These are phyloP conservation scores for Kwoniella shandongensis DNA, from an alignment of 768 basidiomycete genomes.

Conservation along the genomic window DNA sequence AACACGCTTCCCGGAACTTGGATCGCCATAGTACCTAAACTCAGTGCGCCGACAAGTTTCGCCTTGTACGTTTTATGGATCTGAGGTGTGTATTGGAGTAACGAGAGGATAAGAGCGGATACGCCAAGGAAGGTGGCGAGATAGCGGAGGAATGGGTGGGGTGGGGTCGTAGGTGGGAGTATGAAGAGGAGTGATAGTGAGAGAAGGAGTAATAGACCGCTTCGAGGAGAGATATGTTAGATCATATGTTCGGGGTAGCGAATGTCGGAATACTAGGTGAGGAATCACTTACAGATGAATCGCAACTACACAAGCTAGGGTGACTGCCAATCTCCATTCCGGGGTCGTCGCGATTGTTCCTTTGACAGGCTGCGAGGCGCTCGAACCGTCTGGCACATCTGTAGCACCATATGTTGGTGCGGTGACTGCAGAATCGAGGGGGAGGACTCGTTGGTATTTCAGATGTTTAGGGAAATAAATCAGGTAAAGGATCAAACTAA, in stretches of 20 bases:
- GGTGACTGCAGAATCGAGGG: slow-evolving; percentile 14
- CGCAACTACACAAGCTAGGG: slow-evolving; percentile 68
- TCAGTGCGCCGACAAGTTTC: slow-evolving; percentile 85
- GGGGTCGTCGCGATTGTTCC: slow-evolving; percentile 58
- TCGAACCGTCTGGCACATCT: not conserved
- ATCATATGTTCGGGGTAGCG: no score
- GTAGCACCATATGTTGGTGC: slow-evolving; percentile 17
- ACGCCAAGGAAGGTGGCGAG: slow-evolving; percentile 91
- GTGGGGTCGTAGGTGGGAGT: slow-evolving; percentile 40
- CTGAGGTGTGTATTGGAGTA: slow-evolving; percentile 85
- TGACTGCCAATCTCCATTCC: slow-evolving; percentile 76
- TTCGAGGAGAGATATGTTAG: not conserved
- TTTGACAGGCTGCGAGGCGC: not conserved
- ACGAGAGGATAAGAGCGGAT: slow-evolving; percentile 71
- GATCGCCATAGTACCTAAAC: slow-evolving; percentile 93
- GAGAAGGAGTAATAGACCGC: slow-evolving; percentile 54
- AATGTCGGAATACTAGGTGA: not conserved
- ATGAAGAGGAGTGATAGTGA: slow-evolving; percentile 66
- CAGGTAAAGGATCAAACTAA: slow-evolving; percentile 74
- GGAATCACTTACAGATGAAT: slow-evolving; percentile 65
- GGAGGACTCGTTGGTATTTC: slow-evolving; percentile 60
- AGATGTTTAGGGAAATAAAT: slow-evolving; percentile 83
- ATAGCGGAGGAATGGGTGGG: slow-evolving; percentile 55
- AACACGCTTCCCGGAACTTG: slow-evolving; percentile 84
- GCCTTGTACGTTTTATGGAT: slow-evolving; percentile 72